A percentile compares a stretch with the other conserved stretches of the same genome.
Evolutionary conservation across 2,329 filamentous ascomycete genomes (phyloP).

Genomic region (Fusarium sp.): DNA sequence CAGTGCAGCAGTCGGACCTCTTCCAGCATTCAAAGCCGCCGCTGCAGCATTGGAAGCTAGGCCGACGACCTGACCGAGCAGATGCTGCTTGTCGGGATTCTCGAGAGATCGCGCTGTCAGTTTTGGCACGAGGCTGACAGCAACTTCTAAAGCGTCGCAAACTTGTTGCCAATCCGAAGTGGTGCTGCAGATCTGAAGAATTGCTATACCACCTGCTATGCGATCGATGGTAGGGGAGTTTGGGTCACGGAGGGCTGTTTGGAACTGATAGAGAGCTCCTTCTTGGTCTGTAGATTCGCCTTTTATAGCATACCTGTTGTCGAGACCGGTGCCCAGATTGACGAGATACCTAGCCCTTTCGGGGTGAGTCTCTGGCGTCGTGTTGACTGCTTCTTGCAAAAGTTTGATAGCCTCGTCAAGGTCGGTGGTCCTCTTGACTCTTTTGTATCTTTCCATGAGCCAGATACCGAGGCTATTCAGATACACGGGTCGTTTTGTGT

Average conservation of each 20-base stretch:
- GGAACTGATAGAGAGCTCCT: not conserved
- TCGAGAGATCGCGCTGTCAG: not conserved
- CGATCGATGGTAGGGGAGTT: not conserved
- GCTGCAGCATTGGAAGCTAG: not conserved
- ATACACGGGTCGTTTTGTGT: not conserved
- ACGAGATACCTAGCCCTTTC: not conserved
- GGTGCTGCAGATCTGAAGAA: not conserved
- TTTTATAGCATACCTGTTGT: not conserved
- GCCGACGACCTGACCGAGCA: not conserved
- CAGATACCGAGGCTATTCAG: not conserved
- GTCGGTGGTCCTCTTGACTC: not conserved
- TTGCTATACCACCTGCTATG: not conserved
- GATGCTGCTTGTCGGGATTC: not conserved
- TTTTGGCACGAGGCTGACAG: not conserved
- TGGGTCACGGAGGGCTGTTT: not conserved
- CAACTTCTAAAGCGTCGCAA: not conserved
- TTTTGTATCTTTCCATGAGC: not conserved
- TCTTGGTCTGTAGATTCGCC: not conserved
- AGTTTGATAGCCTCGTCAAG: not conserved
- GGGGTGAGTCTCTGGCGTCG: not conserved
- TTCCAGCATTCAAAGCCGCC: not conserved
- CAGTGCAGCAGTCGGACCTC: not conserved
- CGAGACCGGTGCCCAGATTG: not conserved
- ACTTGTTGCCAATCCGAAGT: not conserved
- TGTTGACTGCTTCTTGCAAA: not conserved